Conservation (phyloP, 192 early-diverging fungal species). For the Entomortierella lignicola region DNA sequence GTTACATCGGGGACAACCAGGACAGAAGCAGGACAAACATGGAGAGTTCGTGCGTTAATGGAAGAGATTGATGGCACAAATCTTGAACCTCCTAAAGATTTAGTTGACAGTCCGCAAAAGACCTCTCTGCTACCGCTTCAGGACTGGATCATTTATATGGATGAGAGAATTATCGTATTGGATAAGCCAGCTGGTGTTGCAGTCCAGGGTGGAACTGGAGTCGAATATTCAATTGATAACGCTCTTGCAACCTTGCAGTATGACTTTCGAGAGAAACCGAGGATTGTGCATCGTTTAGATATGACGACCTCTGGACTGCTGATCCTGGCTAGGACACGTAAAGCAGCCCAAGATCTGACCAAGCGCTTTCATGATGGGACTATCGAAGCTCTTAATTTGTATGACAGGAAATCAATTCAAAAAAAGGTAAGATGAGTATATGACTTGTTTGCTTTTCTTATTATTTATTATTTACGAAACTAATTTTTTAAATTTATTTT, state of each 20-base stretch:
- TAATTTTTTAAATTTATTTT: too few relatives aligned
- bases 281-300: slow-evolving; percentile 34
- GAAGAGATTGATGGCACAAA: neutral
- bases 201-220: slow-evolving; percentile 29
- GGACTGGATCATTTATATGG: slow-evolving; percentile 35
- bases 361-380: slow-evolving; percentile 20
- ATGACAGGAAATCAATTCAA: neutral
- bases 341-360: slow-evolving; percentile 33
- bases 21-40: slow-evolving; percentile 24
- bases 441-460: too few relatives aligned
- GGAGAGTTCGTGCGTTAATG: slow-evolving; percentile 12
- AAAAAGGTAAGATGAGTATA: too few relatives aligned
- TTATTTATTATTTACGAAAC: too few relatives aligned
- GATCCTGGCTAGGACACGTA: slow-evolving; percentile 37
- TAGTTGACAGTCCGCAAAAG: neutral
- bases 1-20: neutral
- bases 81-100: neutral
- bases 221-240: slow-evolving; percentile 8
- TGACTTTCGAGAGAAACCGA: slow-evolving; percentile 15
- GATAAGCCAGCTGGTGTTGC: slow-evolving; percentile 30
- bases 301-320: slow-evolving; percentile 29
- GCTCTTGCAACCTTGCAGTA: slow-evolving; percentile 25
- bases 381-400: neutral
- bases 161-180: slow-evolving; percentile 19
- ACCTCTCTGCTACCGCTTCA: slow-evolving; percentile 12